A percentile compares a stretch with the other conserved stretches of the same genome.
phyloP scores from a whole-genome alignment of 2,329 filamentous ascomycete genomes.

The Orbilia oligospora region DNA sequence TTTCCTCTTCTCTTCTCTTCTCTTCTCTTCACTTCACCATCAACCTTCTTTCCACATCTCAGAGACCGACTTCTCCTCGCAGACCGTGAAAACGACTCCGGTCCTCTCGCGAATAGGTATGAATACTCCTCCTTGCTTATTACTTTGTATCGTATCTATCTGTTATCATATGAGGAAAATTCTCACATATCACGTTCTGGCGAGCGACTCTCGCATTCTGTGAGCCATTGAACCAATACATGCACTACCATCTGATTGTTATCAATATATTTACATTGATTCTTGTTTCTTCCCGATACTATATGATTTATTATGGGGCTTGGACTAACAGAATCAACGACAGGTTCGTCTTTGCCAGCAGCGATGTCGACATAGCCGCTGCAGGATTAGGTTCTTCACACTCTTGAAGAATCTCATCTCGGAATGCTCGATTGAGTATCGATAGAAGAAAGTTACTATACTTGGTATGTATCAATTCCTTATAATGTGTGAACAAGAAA shows the following conservation, averaged over 20 bases:
- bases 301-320: not conserved
- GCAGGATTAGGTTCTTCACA: conserved; percentile 13
- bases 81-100: conserved; percentile 18
- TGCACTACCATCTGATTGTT: conserved; percentile 61
- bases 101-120: conserved; percentile 47
- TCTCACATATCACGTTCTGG: conserved; percentile 60
- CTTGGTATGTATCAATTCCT: conserved; percentile 7
- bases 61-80: conserved; percentile 14
- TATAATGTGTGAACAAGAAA: not conserved
- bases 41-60: conserved; percentile 10
- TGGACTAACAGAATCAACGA: conserved; percentile 30
- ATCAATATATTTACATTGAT: conserved; percentile 10
- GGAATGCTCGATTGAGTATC: conserved; percentile 20
- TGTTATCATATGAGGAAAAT: conserved; percentile 60
- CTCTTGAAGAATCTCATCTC: conserved; percentile 26
- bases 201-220: conserved; percentile 56
- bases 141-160: not conserved
- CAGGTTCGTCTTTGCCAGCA: conserved; percentile 38
- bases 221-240: conserved; percentile 61
- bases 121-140: not conserved
- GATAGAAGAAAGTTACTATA: conserved; percentile 16
- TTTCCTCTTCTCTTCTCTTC: conserved; percentile 26
- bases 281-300: conserved; percentile 15
- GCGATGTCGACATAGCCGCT: conserved; percentile 58
- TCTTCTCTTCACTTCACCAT: conserved; percentile 28